Conservation (phyloP, 768 basidiomycete species). For the Nidularia sp. region DNA sequence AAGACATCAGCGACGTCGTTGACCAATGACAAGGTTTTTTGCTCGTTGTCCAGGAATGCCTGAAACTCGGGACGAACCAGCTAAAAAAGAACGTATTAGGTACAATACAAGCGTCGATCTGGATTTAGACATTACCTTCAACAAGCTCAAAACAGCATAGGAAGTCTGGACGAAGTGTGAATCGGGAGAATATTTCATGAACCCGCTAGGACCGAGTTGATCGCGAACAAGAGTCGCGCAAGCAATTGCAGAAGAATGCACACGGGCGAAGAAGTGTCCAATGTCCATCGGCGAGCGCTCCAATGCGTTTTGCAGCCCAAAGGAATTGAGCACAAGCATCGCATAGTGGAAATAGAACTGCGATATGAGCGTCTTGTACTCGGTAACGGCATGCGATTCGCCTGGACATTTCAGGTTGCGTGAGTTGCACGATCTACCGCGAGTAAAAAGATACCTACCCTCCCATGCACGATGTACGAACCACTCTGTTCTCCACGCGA, state of each 20-base stretch:
- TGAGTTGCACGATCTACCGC: neutral
- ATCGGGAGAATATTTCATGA: slow-evolving; percentile 82
- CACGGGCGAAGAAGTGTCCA: slow-evolving; percentile 80
- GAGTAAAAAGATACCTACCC: slow-evolving; percentile 18
- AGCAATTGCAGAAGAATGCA: slow-evolving; percentile 66
- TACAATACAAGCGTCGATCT: slow-evolving; percentile 1
- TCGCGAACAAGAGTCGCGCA: slow-evolving; percentile 76
- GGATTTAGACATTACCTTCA: slow-evolving; percentile 58
- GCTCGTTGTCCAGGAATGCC: slow-evolving; percentile 69
- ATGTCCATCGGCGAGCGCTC: slow-evolving; percentile 72
- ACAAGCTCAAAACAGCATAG: slow-evolving; percentile 88
- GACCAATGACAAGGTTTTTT: slow-evolving; percentile 63
- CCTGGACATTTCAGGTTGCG: slow-evolving; percentile 12
- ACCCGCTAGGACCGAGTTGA: slow-evolving; percentile 71
- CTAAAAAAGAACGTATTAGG: slow-evolving; percentile 29
- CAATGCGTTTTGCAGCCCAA: slow-evolving; percentile 94
- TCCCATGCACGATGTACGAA: slow-evolving; percentile 25
- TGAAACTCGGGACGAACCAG: slow-evolving; percentile 83
- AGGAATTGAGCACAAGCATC: slow-evolving; percentile 88
- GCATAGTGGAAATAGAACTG: slow-evolving; percentile 85
- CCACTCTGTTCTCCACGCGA: slow-evolving; percentile 57
- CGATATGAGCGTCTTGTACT: slow-evolving; percentile 50
- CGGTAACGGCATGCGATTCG: slow-evolving; percentile 13
- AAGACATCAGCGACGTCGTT: slow-evolving; percentile 80
- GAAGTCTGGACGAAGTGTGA: slow-evolving; percentile 87